phyloP scores from a whole-genome alignment of 2,329 filamentous ascomycete species.

The Ceratocystis ficicola region DNA sequence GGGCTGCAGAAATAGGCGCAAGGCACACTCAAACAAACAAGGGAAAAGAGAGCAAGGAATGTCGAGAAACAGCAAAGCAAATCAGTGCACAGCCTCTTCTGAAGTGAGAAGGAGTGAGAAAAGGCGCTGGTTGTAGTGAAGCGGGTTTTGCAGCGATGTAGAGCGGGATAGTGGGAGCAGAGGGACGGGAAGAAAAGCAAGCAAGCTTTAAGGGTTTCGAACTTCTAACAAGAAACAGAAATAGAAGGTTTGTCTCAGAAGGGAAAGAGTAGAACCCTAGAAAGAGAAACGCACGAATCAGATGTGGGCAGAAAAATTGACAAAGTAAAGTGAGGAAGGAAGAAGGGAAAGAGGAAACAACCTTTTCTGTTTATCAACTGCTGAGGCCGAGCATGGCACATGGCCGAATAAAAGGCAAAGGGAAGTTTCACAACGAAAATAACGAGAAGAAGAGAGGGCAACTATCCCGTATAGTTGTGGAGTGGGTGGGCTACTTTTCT shows the following conservation, averaged over 20 bases:
- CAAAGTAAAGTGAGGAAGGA: not conserved
- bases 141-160: no score
- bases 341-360: not conserved
- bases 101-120: not conserved
- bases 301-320: not conserved
- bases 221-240: not conserved
- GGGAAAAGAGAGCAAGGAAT: not conserved
- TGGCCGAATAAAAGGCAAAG: not conserved
- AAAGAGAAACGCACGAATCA: slow-evolving; percentile 3
- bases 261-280: not conserved
- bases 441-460: not conserved
- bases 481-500: not conserved
- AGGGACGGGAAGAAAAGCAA: not conserved
- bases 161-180: not conserved
- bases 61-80: not conserved
- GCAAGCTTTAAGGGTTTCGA: slow-evolving; percentile 1
- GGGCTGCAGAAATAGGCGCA: not conserved
- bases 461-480: not conserved
- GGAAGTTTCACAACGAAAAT: not conserved
- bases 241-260: slow-evolving; percentile 1
- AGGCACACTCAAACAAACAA: no score
- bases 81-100: not conserved
- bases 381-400: not conserved
- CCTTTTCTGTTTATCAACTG: not conserved
- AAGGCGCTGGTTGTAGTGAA: no score